phyloP scores from a whole-genome alignment of 805 yeast species.

The Candida easanensis region DNA sequence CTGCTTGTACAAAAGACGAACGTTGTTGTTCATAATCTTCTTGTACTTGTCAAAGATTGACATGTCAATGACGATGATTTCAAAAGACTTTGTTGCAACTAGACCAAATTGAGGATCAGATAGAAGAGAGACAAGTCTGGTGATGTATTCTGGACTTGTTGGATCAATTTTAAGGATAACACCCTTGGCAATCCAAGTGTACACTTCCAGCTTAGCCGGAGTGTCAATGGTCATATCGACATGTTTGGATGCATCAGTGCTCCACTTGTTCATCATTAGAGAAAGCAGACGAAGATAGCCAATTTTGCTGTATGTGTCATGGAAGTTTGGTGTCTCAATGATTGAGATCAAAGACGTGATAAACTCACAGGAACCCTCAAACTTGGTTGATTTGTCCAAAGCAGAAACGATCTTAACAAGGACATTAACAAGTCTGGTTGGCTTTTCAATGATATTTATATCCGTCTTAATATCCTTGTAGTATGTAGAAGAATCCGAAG shows the following conservation, averaged over 20 bases:
- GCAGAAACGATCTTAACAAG: constrained; percentile 49
- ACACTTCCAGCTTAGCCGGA: constrained; percentile 44
- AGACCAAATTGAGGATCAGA: constrained; percentile 31
- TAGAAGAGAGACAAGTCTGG: constrained; percentile 35
- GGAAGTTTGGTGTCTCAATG: constrained; percentile 10
- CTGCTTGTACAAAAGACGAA: constrained; percentile 76
- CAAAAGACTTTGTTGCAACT: constrained; percentile 49
- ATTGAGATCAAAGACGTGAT: constrained; percentile 12
- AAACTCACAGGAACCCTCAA: constrained; percentile 24
- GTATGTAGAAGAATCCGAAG: constrained; percentile 12
- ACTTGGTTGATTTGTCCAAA: constrained; percentile 41
- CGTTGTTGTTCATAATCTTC: constrained; percentile 49
- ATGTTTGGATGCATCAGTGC: constrained; percentile 1
- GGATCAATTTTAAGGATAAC: constrained; percentile 56
- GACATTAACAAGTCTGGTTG: constrained; percentile 35
- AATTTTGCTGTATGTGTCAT: constrained; percentile 33
- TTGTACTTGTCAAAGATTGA: constrained; percentile 51
- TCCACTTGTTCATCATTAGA: constrained; percentile 57
- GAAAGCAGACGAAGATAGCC: constrained; percentile 56
- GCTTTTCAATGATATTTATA: constrained; percentile 24
- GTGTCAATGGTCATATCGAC: constrained; percentile 9
- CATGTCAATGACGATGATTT: constrained; percentile 65
- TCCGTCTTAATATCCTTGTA: constrained; percentile 4
- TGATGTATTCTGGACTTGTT: constrained; percentile 33
- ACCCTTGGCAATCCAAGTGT: constrained; percentile 73